Conservation (phyloP, 345 rosid species). For the Psidium guajava region DNA sequence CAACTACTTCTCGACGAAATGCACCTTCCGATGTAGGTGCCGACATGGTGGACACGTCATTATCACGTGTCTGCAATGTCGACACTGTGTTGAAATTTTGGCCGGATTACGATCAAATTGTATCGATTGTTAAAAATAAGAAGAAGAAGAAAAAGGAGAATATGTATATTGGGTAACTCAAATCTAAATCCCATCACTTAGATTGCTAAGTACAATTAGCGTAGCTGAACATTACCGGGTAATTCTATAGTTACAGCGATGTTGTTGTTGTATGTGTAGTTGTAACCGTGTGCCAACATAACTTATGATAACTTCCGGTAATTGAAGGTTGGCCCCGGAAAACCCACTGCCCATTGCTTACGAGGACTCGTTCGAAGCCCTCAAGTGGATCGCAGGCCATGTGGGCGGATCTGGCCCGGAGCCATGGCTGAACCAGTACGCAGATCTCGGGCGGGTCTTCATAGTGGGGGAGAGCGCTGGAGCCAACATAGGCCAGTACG, state of each 20-base stretch:
- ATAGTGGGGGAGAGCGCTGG: slow-evolving; percentile 61
- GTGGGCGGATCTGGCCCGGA: slow-evolving; percentile 25
- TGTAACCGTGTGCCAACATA: neutral
- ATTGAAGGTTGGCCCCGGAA: slow-evolving; percentile 50
- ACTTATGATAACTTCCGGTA: neutral
- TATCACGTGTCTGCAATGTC: neutral
- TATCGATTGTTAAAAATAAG: neutral
- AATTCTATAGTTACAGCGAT: neutral
- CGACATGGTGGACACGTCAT: neutral
- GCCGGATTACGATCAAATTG: neutral
- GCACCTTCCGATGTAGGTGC: neutral
- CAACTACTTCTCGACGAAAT: neutral
- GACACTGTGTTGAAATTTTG: neutral
- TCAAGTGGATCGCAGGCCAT: slow-evolving; percentile 41
- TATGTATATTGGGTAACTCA: neutral
- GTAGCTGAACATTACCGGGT: neutral
- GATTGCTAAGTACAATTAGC: neutral
- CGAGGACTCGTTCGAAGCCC: slow-evolving; percentile 45
- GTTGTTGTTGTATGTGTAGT: neutral
- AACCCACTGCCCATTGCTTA: slow-evolving; percentile 38
- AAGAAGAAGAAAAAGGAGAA: neutral
- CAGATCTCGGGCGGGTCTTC: slow-evolving; percentile 27
- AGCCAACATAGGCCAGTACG: slow-evolving; percentile 40
- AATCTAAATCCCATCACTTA: neutral
- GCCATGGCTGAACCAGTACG: slow-evolving; percentile 31